Percentiles rank a stretch among this genome's conserved stretches.
phyloP scores from a whole-genome alignment of 2,329 filamentous ascomycete species.

The Nothophaeocryptopus gaeumannii region DNA sequence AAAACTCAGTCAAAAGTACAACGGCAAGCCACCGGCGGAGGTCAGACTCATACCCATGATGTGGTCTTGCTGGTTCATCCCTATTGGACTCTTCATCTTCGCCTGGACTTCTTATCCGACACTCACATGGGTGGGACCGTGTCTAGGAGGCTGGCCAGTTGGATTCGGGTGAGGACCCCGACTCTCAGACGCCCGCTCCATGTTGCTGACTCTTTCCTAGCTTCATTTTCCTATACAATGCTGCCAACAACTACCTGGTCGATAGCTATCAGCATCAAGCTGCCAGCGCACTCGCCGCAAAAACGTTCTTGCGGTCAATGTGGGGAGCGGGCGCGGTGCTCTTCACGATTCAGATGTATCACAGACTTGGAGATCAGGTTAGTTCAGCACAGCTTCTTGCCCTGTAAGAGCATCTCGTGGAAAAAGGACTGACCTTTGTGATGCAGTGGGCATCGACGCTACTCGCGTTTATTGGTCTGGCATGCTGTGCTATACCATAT shows the following conservation, averaged over 20 bases:
- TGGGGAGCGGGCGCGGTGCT: conserved; percentile 19
- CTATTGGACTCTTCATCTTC: conserved; percentile 65
- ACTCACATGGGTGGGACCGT: conserved; percentile 68
- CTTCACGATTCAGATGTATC: conserved; percentile 39
- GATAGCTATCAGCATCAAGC: conserved; percentile 71
- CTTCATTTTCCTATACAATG: conserved; percentile 35
- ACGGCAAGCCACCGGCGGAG: conserved; percentile 74
- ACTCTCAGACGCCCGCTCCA: too few species aligned
- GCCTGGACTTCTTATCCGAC: conserved; percentile 65
- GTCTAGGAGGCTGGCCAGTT: conserved; percentile 31
- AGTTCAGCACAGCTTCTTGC: too few species aligned
- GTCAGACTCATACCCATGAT: conserved; percentile 71
- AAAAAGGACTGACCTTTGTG: too few species aligned
- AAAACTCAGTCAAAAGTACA: conserved; percentile 58
- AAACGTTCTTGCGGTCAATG: conserved; percentile 23
- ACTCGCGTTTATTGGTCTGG: conserved; percentile 43
- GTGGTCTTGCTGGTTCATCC: conserved; percentile 57
- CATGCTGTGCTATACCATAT: conserved; percentile 47
- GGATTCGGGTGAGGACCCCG: conserved; percentile 25
- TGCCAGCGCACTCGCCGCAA: conserved; percentile 42
- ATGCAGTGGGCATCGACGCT: conserved; percentile 45
- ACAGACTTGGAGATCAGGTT: conserved; percentile 40
- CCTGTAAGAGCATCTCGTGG: too few species aligned
- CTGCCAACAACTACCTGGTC: conserved; percentile 50
- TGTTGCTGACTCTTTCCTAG: too few species aligned